Base-by-base conservation (phyloP, 1,284 basidiomycete species). In the Ceratobasidium sp. region DNA sequence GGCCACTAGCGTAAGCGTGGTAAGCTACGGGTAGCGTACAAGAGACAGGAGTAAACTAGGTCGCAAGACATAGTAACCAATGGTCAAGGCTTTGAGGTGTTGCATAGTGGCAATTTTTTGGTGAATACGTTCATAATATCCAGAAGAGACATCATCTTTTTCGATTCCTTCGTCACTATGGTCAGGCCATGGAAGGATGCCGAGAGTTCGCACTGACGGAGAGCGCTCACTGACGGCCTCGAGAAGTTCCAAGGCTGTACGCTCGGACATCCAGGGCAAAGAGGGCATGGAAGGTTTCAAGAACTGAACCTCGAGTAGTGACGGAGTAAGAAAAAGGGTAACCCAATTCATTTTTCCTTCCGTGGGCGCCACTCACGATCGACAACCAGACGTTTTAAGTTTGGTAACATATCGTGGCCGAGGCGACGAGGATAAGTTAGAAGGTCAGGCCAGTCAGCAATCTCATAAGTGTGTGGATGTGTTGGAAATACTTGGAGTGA, bases 51-150 rank as follows among this genome's bases (percentile, higher is more conserved):
- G 26, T n/a, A 39, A 18, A 12, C 45, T 41, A 30, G 39, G 39
- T 16, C n/a, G 26, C 6, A 60, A 30, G 43, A n/a, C 43, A 16
- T 41, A 5, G 14, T 43, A 21, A 26, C 28, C 28, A 14, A 75
- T 93, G 92, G 76, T 96, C 94, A 41, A 98, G 85, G 78, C 98
- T 95, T 77, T 93, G 10, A 60, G 39, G 45, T 26, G 23, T 36
- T 45, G 39, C 41, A 60, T 41, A 28, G 18, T 41, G 14, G 58
- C 58, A 23, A 55, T 16, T 12, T 43, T 32, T 23, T 58, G 34
- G n/a, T 28, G 46, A 61, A 58, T 14, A 32, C 34, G 2, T 53
- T n/a, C 30, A 2, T 21, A 10, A 26, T 46, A 36, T 34, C 16
- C 58, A 16, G 28, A 3, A 21, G 58, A 36, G 12, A 45, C 9